Percentiles rank a stretch among this genome's conserved stretches.
These are phyloP conservation scores for Pseudonectria foliicola DNA, from an alignment of 2,329 filamentous ascomycete genomes.

Conservation along the genomic window DNA sequence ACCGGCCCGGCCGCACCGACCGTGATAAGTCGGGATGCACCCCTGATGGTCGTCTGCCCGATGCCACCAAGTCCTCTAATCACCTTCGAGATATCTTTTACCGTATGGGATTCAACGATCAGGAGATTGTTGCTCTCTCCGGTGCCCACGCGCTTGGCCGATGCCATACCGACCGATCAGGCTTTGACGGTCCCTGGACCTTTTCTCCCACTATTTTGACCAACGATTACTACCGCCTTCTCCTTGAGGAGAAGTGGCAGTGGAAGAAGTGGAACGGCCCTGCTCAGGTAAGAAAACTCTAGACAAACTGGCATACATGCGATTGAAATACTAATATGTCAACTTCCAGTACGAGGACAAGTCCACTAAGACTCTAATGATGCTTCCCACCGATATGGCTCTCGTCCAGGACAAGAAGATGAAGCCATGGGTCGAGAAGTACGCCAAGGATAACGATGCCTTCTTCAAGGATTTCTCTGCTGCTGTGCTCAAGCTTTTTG, in stretches of 20 bases:
- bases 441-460: conserved; percentile 80
- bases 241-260: conserved; percentile 88
- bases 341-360: conserved; percentile 69
- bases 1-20: conserved; percentile 79
- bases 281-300: conserved; percentile 46
- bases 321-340: conserved; percentile 7
- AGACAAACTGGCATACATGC: background rate
- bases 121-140: conserved; percentile 85
- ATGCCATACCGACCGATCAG: conserved; percentile 82
- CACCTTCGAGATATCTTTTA: conserved; percentile 90
- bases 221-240: conserved; percentile 88
- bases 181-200: conserved; percentile 85
- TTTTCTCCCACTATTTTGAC: conserved; percentile 87
- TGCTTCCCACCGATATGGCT: conserved; percentile 89
- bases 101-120: conserved; percentile 97
- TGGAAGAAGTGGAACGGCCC: conserved; percentile 89
- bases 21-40: conserved; percentile 78
- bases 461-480: conserved; percentile 93
- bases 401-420: conserved; percentile 85
- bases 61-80: conserved; percentile 67
- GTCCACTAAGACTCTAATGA: conserved; percentile 84
- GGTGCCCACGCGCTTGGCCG: conserved; percentile 85
- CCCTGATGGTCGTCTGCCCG: conserved; percentile 80
- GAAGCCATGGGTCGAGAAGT: conserved; percentile 71
- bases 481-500: conserved; percentile 75